Percentiles rank a stretch among this genome's conserved stretches.
Conservation (phyloP, 306 rosid genomes). For the Ochetophila trinervis region DNA sequence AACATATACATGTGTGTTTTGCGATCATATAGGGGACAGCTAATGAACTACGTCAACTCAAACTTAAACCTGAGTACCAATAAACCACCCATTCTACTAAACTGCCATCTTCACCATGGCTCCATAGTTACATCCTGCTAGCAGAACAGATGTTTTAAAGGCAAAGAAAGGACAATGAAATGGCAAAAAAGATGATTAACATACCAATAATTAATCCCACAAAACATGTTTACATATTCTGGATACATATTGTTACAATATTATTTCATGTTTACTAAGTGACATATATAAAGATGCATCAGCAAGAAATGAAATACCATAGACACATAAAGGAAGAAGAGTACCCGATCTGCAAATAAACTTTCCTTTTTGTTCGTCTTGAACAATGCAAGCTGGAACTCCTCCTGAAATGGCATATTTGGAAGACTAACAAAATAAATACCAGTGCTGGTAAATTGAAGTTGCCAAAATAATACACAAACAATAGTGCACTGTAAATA, state of each 20-base stretch:
- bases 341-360: constrained; percentile 83
- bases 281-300: constrained; percentile 1
- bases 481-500: background rate
- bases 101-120: background rate
- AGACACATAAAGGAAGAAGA: constrained; percentile 9
- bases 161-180: background rate
- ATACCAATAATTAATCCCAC: background rate
- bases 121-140: background rate
- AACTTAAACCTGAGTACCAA: background rate
- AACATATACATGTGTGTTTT: background rate
- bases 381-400: constrained; percentile 74
- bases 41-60: constrained; percentile 11
- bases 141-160: constrained; percentile 1
- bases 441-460: background rate
- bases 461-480: background rate
- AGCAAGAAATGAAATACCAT: background rate
- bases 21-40: background rate
- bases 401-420: constrained; percentile 45
- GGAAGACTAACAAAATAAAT: background rate
- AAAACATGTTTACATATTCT: background rate
- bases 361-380: constrained; percentile 74
- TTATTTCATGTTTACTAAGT: background rate
- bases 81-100: background rate
- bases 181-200: background rate
- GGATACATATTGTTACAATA: background rate